Percentiles rank a stretch among this genome's conserved stretches.
Evolutionary conservation across 306 rosid species (phyloP).

Genomic region (Lupinus albus): DNA sequence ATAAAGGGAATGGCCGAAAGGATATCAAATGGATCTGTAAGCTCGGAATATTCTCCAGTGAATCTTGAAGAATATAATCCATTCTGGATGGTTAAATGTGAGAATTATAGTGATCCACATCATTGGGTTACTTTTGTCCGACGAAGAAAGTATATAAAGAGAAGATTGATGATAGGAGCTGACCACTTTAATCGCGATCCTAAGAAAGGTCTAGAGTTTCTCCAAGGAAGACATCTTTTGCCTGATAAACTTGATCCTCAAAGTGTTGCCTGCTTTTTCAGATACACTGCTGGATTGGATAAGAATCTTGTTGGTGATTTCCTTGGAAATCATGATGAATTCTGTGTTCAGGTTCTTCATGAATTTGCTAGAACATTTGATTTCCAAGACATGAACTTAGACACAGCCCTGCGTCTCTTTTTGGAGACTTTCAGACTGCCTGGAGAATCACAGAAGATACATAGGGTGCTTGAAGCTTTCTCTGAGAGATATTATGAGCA

Average conservation of each 20-base stretch:
- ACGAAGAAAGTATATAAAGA: constrained; percentile 86
- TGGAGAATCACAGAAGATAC: constrained; percentile 98
- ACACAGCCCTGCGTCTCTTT: constrained; percentile 90
- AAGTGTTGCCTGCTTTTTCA: constrained; percentile 98
- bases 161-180: constrained; percentile 97
- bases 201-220: constrained; percentile 96
- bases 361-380: constrained; percentile 98
- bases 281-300: constrained; percentile 97
- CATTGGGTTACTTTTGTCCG: constrained; percentile 91
- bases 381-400: constrained; percentile 96
- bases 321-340: constrained; percentile 93
- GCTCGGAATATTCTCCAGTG: constrained; percentile 65
- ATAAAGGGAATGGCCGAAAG: constrained; percentile 99
- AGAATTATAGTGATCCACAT: constrained; percentile 81
- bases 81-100: constrained; percentile 98
- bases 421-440: constrained; percentile 94
- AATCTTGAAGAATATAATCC: constrained; percentile 86
- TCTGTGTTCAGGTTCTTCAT: constrained; percentile 97
- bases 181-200: constrained; percentile 99
- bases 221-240: constrained; percentile 96
- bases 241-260: constrained; percentile 98
- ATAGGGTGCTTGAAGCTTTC: constrained; percentile 97
- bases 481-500: constrained; percentile 98
- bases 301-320: constrained; percentile 98
- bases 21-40: constrained; percentile 69